Base-by-base conservation (phyloP, 306 rosid species). In the Quillaja saponaria region DNA sequence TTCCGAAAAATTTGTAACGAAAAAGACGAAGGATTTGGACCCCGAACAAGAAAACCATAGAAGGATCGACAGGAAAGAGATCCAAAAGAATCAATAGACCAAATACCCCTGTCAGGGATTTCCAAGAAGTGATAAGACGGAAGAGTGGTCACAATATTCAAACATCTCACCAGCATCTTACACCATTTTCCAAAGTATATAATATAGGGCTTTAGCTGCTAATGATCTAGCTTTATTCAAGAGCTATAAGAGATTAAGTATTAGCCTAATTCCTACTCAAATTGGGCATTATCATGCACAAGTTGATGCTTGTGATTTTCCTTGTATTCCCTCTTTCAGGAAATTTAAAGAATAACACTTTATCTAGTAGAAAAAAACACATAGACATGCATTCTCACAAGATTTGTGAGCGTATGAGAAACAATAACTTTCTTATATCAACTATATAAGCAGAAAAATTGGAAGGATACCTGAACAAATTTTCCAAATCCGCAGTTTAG, bases 401-500 rank as follows among this genome's bases (percentile, higher is more conserved):
- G n/a, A n/a, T n/a, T n/a, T n/a, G 16, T 41, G 18, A 34, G 39
- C 47, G 42, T 34, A 55, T 7, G 12, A 4, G 16, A 41, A 61
- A 45, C 10, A 47, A 40, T 46, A 40, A 63, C 56, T 44, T 53
- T 15, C 64, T 38, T 20, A 60, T n/a, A n/a, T n/a, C n/a, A n/a
- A n/a, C n/a, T n/a, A n/a, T n/a, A n/a, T n/a, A n/a, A n/a, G n/a
- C n/a, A n/a, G 49, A 46, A 35, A 41, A 65, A 34, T 53, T 57
- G 55, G 61, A 69, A 62, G 55, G 71, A 58, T 76, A 88, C 98
- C 90, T 86, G 95, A 71, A 86, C 89, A 71, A 92, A 92, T 64
- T 89, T 92, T 70, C 99, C 91, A 40, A 92, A 92, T 62, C 89
- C 95, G 64, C 16, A 74, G 77, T 87, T 85, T 10, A 92, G 87